These are phyloP conservation scores for Metroxylon sagu DNA, from an alignment of 176 grass and related monocot species.

Conservation along the genomic window DNA sequence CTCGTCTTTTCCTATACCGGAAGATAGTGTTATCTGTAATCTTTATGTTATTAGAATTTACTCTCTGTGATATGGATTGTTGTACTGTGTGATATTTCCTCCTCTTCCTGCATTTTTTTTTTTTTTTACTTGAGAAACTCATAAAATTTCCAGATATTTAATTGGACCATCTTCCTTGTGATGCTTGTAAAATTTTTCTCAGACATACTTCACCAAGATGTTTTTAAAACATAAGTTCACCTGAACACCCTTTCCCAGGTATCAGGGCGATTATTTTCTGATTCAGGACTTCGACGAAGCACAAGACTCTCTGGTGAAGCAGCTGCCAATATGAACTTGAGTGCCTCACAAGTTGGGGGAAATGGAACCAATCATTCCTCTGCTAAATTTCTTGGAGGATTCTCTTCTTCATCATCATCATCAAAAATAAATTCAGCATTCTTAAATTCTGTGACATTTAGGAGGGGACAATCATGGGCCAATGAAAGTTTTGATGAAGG, in stretches of 20 bases:
- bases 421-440: slow-evolving; percentile 67
- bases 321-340: slow-evolving; percentile 50
- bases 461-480: slow-evolving; percentile 61
- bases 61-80: too few species aligned
- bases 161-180: too few species aligned
- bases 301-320: slow-evolving; percentile 81
- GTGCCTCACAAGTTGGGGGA: slow-evolving; percentile 44
- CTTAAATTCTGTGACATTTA: slow-evolving; percentile 67
- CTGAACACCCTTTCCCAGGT: slow-evolving; percentile 40
- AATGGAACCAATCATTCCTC: slow-evolving; percentile 53
- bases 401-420: slow-evolving; percentile 54
- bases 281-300: slow-evolving; percentile 69
- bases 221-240: slow-evolving; percentile 1
- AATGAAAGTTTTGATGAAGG: slow-evolving; percentile 95
- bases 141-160: too few species aligned
- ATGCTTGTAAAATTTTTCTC: too few species aligned
- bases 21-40: too few species aligned
- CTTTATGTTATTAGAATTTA: too few species aligned
- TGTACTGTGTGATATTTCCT: too few species aligned
- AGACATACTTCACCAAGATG: too few species aligned
- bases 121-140: too few species aligned
- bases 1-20: too few species aligned
- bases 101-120: too few species aligned
- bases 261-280: slow-evolving; percentile 88
- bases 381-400: slow-evolving; percentile 71